Evolutionary conservation across 2,329 filamentous ascomycete genomes (phyloP).

Genomic region (Chrysoporthe austroafricana): DNA sequence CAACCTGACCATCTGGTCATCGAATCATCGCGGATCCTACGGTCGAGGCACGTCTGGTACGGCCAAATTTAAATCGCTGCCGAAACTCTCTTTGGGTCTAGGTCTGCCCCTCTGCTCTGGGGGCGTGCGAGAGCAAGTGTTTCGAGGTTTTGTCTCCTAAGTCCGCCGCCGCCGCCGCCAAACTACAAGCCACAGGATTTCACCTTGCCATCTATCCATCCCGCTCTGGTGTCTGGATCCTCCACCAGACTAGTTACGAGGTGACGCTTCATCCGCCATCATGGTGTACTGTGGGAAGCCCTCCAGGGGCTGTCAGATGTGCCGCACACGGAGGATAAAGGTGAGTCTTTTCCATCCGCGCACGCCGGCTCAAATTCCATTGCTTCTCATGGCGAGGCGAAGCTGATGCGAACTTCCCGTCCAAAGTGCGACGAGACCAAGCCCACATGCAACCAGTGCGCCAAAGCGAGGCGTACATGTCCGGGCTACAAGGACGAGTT

Average conservation of each 20-base stretch:
- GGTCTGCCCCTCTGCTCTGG: background rate
- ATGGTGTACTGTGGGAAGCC: slow-evolving; percentile 72
- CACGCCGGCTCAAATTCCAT: background rate
- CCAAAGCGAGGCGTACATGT: slow-evolving; percentile 65
- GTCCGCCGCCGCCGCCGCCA: background rate
- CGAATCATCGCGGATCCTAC: background rate
- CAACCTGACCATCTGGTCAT: background rate
- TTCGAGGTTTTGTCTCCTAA: background rate
- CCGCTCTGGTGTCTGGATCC: background rate
- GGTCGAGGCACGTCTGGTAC: background rate
- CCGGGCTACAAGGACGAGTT: slow-evolving; percentile 74
- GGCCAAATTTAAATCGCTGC: background rate
- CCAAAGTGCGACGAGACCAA: slow-evolving; percentile 68
- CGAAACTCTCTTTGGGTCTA: background rate
- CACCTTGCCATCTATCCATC: background rate
- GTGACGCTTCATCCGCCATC: slow-evolving; percentile 31
- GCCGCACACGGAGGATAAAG: slow-evolving; percentile 73
- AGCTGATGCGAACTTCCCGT: slow-evolving; percentile 26
- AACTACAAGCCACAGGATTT: background rate
- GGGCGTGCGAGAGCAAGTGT: background rate
- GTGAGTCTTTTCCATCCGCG: slow-evolving; percentile 46
- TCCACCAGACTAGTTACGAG: slow-evolving; percentile 2
- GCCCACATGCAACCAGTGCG: slow-evolving; percentile 67
- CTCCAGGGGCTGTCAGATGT: slow-evolving; percentile 74
- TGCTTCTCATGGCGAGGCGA: background rate